phyloP scores from a whole-genome alignment of 2,329 filamentous ascomycete genomes.

The Botrytis cinerea region DNA sequence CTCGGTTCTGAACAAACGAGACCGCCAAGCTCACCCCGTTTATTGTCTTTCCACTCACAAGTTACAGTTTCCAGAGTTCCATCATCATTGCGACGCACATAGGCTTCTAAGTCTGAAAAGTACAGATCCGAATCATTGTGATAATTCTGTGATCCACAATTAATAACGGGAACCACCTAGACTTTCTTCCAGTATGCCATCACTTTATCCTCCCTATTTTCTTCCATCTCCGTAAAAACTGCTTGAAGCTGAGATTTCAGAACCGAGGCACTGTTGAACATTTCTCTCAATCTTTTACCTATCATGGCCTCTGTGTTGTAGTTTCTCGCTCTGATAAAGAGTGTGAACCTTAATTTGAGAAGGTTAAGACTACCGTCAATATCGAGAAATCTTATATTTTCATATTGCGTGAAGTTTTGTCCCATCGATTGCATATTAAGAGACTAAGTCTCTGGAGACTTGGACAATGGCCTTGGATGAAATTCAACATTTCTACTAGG shows the following conservation, averaged over 20 bases:
- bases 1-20: not conserved
- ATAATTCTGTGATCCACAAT: not conserved
- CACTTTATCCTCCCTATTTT: too few species aligned
- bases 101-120: accelerated
- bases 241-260: too few species aligned
- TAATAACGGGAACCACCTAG: not conserved
- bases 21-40: accelerated
- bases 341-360: too few species aligned
- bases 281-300: too few species aligned
- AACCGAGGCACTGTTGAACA: too few species aligned
- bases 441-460: not conserved
- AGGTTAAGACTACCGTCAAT: not conserved
- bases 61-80: not conserved
- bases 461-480: not conserved
- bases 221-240: too few species aligned
- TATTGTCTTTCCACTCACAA: not conserved
- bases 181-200: not conserved
- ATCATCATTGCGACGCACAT: not conserved
- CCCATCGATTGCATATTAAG: not conserved
- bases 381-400: not conserved
- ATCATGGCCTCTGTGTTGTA: too few species aligned
- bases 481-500: not conserved
- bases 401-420: too few species aligned
- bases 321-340: too few species aligned
- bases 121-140: too few species aligned